Evolutionary conservation across 495 filamentous ascomycete species (phyloP), one percentile per base, ranked within the genome.

Genomic region (Neurospora pannonica): DNA sequence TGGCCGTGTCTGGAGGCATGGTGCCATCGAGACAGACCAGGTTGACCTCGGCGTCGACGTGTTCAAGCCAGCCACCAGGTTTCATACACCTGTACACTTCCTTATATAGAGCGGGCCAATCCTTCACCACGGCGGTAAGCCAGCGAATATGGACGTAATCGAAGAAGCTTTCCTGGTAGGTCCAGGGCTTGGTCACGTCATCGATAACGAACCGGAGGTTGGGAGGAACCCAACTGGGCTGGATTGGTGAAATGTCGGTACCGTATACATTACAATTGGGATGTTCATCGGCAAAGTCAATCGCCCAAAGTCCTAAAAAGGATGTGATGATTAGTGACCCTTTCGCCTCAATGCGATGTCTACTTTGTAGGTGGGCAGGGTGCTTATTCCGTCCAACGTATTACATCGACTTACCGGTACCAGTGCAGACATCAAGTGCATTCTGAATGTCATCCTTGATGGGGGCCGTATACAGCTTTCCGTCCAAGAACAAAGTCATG

Each of bases 161-260:
- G 71, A 89, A 89, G 34, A 76, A 77, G n/a, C 77, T 74, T n/a
- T 82, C 75, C 0, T 79, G 74, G 75, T 84, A 87, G 38, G 80
- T 81, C 87, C 85, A 88, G 4, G 79, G 76, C 11, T 86, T 82
- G 28, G 83, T 77, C 71, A 83, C 83, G 73, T 89, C 88, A 71
- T 89, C 87, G 38, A 89, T 82, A 72, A 85, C 83, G 73, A 88
- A 89, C n/a, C 77, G 71, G 1, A 85, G 77, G 70, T 87, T 87
- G 5, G 83, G 83, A 5, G 84, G 84, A 0, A 83, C 82, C 81
- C 83, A 82, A 19, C 75, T 67, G 0, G 84, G 84, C 71, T 89
- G 88, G 69, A 88, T 89, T 0, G 87, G 84, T 13, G 85, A 88
- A 38, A 92, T 83, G 76, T 92, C 90, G 19, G 87, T 88, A 4